Base-by-base conservation (phyloP, 371 early-diverging fungal genomes). In the Mortierella sp. region DNA sequence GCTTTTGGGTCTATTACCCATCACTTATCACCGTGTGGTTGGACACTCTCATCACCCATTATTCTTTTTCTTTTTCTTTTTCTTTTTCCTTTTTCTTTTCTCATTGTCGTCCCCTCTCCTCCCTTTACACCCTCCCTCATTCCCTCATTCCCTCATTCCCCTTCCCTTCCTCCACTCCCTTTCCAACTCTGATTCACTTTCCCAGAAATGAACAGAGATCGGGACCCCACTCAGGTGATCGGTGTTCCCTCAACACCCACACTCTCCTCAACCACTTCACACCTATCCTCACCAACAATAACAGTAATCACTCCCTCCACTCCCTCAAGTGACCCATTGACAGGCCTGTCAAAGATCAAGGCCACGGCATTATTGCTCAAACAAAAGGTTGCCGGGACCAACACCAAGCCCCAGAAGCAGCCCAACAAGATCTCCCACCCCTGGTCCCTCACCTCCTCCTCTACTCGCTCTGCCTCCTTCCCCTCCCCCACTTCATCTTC, bases 331-430 rank as follows among this genome's bases (percentile, higher is more conserved):
- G 68, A 58, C 31, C 41, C 70, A 10, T 16, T 50, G 1, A 37
- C 64, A 16, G 78, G 83, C 22, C 72, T 78, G 16, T 78, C 83
- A 31, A 78, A 78, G 79, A 83, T 83, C 83, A 70, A 78, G 64
- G 72, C 72, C 47, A 83, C 75, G n/a, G 83, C 83, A 31, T 58
- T 83, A 16, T 63, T 83, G 16, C 79, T 83, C 68, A 83, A 83
- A 40, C 75, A 74, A 58, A 83, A 83, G 53, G 79, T 83, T 34
- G 78, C 83, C 7, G 78, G 79, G 24, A 78, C 76, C 10, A 66
- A 40, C 63, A 58, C 37, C 16, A 78, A 78, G 52, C 70, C 77
- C 19, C 77, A 76, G 26, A 77, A 73, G 61, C 37, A 48, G 9
- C 82, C 83, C 69, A 83, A 74, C 64, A 83, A 78, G 76, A 82